Conservation (phyloP, 257 asterid genomes). For the Henckelia pumila region DNA sequence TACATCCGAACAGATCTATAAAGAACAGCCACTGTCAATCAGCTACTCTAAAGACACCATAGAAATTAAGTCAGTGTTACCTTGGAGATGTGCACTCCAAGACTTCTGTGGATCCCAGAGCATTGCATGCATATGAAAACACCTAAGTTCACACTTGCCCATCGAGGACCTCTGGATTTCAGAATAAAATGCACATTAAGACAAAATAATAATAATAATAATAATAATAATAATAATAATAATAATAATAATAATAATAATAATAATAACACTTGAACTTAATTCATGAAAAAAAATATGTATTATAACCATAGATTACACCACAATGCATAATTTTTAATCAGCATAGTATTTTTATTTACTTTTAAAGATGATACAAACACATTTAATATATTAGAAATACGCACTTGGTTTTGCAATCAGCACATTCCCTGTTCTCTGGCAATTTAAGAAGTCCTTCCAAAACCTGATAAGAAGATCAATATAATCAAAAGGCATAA, state of each 20-base stretch:
- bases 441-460: constrained; percentile 98
- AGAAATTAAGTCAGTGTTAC: constrained; percentile 37
- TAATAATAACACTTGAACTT: constrained; percentile 4
- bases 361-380: background rate
- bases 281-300: constrained; percentile 15
- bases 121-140: constrained; percentile 98
- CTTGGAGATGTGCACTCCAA: constrained; percentile 99
- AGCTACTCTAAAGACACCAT: background rate
- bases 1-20: constrained; percentile 8
- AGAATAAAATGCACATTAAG: constrained; percentile 4
- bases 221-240: too few relatives aligned
- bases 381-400: constrained; percentile 7
- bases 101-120: constrained; percentile 99
- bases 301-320: background rate
- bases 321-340: constrained; percentile 14
- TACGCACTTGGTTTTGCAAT: constrained; percentile 94
- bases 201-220: too few relatives aligned
- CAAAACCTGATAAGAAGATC: constrained; percentile 58
- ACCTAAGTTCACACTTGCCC: constrained; percentile 99
- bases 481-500: constrained; percentile 15
- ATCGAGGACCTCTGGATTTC: constrained; percentile 88
- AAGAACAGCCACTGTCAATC: background rate
- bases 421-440: constrained; percentile 98
- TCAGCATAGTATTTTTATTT: background rate
- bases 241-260: too few relatives aligned